Evolutionary conservation across 1,284 basidiomycete species (phyloP).

Genomic region (Hypsizygus ulmarius): DNA sequence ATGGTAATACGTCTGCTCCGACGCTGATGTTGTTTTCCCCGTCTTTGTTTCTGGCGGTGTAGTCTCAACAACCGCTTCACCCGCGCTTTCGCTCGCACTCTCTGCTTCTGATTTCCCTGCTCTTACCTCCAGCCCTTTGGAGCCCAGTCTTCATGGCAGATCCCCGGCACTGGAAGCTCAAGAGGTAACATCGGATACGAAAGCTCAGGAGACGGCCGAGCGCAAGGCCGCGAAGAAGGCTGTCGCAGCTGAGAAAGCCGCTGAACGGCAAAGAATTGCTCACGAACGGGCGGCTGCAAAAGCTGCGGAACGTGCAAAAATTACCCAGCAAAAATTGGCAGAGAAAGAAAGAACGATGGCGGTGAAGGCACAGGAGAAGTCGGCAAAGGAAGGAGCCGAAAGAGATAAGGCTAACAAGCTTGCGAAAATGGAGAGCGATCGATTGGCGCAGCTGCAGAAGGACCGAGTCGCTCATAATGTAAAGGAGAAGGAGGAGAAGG

Average conservation of each 20-base stretch:
- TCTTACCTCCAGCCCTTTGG: constrained; percentile 35
- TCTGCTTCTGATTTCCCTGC: constrained; percentile 75
- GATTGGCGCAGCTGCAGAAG: constrained; percentile 15
- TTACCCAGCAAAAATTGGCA: constrained; percentile 41
- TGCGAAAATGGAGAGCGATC: constrained; percentile 30
- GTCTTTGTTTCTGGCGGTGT: constrained; percentile 36
- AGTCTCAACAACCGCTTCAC: constrained; percentile 47
- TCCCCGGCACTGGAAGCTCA: constrained; percentile 10
- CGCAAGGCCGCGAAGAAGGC: constrained; percentile 61
- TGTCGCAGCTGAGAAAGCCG: constrained; percentile 56
- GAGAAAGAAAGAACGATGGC: constrained; percentile 41
- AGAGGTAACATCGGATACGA: constrained; percentile 14
- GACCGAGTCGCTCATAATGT: constrained; percentile 29
- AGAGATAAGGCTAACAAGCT: constrained; percentile 31
- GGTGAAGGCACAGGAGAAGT: constrained; percentile 38
- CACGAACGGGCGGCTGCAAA: constrained; percentile 53
- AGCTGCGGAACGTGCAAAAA: constrained; percentile 47
- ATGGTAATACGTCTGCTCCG: constrained; percentile 42
- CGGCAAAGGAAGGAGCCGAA: constrained; percentile 20
- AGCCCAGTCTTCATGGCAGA: constrained; percentile 20
- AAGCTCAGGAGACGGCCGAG: constrained; percentile 48
- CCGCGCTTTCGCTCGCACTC: constrained; percentile 51
- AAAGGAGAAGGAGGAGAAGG: constrained; percentile 39
- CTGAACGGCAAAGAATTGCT: constrained; percentile 50
- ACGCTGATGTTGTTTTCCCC: constrained; percentile 49